Conservation (phyloP, 2,329 filamentous ascomycete species). For the Aspergillus luchuensis region DNA sequence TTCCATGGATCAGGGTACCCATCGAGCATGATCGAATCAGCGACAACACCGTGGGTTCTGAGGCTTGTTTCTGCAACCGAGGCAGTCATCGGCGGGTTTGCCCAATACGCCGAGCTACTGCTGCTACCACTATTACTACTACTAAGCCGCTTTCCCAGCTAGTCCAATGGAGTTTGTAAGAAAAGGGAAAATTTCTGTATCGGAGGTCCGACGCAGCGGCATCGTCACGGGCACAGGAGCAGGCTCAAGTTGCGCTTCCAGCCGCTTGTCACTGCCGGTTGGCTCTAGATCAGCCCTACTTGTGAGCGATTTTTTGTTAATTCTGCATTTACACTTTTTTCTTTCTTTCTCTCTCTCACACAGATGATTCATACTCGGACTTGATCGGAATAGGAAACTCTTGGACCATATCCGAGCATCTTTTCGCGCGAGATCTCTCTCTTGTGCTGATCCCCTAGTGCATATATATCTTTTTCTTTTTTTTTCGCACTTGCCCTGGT, state of each 20-base stretch:
- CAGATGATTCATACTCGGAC: not conserved
- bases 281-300: slow-evolving; percentile 4
- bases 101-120: not conserved
- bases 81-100: not conserved
- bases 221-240: not conserved
- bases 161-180: not conserved
- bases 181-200: not conserved
- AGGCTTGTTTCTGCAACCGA: slow-evolving; percentile 3
- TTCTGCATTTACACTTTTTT: not conserved
- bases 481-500: not conserved
- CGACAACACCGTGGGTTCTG: not conserved
- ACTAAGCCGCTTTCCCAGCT: not conserved
- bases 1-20: not conserved
- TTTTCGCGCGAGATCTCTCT: no score
- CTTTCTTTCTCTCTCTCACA: no score
- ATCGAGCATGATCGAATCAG: not conserved
- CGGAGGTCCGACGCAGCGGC: not conserved
- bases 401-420: not conserved
- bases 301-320: slow-evolving; percentile 2
- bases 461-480: not conserved
- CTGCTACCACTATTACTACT: no score
- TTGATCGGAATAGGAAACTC: not conserved
- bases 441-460: not conserved
- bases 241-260: not conserved
- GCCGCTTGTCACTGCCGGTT: not conserved